Evolutionary conservation across 805 yeast genomes (phyloP).

Genomic region (Saccharomycopsis schoenii): DNA sequence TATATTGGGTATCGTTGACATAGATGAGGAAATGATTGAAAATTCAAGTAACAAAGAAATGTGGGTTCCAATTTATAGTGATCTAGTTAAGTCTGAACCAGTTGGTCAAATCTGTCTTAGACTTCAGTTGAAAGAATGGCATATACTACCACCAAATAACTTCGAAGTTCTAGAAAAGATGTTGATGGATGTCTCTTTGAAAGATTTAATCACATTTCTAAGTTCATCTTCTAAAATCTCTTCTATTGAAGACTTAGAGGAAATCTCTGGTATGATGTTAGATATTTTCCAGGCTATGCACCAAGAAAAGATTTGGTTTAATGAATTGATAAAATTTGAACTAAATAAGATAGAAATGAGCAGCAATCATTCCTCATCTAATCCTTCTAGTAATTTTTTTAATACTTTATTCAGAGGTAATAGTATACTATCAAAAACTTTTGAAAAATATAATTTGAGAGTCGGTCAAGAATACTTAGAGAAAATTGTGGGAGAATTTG

Average conservation of each 20-base stretch:
- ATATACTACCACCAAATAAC: slow-evolving; percentile 47
- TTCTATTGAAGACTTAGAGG: slow-evolving; percentile 39
- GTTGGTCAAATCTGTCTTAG: slow-evolving; percentile 52
- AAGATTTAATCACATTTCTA: slow-evolving; percentile 41
- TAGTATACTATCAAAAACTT: slow-evolving; percentile 68
- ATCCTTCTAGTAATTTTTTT: slow-evolving; percentile 32
- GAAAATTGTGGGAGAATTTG: slow-evolving; percentile 60
- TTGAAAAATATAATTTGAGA: slow-evolving; percentile 68
- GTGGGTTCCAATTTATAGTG: slow-evolving; percentile 32
- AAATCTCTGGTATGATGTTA: slow-evolving; percentile 47
- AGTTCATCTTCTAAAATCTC: slow-evolving; percentile 23
- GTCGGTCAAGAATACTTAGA: slow-evolving; percentile 74
- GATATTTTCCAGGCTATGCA: slow-evolving; percentile 68
- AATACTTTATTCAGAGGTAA: slow-evolving; percentile 76
- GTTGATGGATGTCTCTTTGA: slow-evolving; percentile 43
- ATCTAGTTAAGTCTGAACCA: slow-evolving; percentile 25
- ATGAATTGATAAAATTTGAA: slow-evolving; percentile 58
- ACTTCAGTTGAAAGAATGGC: slow-evolving; percentile 40
- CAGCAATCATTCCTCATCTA: neutral
- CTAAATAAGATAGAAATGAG: slow-evolving; percentile 28
- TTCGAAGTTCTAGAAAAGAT: slow-evolving; percentile 56
- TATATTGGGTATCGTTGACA: slow-evolving; percentile 23
- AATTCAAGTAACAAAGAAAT: slow-evolving; percentile 22
- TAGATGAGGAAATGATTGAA: slow-evolving; percentile 20
- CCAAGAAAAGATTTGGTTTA: slow-evolving; percentile 65